Conservation (phyloP, 805 yeast genomes). For the Suhomyces canberraensis region DNA sequence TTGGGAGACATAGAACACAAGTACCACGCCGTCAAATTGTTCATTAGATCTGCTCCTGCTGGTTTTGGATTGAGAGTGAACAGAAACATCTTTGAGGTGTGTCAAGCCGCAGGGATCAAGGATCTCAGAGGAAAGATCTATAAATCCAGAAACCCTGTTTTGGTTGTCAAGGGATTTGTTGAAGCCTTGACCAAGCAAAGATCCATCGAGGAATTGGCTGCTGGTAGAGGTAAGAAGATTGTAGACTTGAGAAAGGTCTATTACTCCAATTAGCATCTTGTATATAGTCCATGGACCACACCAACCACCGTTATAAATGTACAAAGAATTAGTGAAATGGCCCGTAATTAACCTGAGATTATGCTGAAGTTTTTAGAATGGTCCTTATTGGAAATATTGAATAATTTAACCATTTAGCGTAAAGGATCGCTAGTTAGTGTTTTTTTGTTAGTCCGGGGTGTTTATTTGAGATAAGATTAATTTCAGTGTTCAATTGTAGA, state of each 20-base stretch:
- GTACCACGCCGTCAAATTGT: conserved; percentile 81
- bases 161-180: conserved; percentile 83
- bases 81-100: conserved; percentile 84
- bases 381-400: no score
- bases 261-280: conserved; percentile 44
- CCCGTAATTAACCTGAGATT: no score
- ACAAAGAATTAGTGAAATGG: no score
- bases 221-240: conserved; percentile 90
- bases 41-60: conserved; percentile 82
- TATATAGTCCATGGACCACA: not conserved
- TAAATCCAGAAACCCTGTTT: conserved; percentile 92
- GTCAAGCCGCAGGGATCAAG: conserved; percentile 90
- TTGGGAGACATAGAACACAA: conserved; percentile 79
- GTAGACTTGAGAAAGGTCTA: conserved; percentile 90
- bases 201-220: conserved; percentile 82
- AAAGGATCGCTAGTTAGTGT: no score
- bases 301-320: no score
- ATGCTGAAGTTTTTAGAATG: no score
- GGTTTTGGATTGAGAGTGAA: conserved; percentile 93
- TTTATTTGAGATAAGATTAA: no score
- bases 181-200: conserved; percentile 82
- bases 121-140: conserved; percentile 90
- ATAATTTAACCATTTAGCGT: no score
- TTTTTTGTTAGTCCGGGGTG: no score
- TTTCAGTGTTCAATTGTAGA: no score